Base-by-base conservation (phyloP, 2,329 filamentous ascomycete genomes). In the Monosporascus sp. region DNA sequence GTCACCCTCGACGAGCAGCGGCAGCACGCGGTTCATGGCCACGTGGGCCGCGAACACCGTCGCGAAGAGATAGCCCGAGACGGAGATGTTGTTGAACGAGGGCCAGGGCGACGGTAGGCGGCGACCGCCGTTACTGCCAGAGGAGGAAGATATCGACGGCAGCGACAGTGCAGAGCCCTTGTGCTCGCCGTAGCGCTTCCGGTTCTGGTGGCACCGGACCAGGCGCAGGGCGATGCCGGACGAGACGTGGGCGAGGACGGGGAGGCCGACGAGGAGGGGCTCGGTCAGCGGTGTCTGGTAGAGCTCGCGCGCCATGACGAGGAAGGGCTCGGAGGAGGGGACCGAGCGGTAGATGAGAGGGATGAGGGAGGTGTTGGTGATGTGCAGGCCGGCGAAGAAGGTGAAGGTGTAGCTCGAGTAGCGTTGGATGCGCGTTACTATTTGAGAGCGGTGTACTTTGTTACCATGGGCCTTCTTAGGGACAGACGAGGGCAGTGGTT, bases 351-450 rank as follows among this genome's bases (percentile, higher is more conserved):
- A 90, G 49, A 86, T 62, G 38, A 94, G 81, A 0, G 90, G 91
- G 59, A 95, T 86, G 44, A 96, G 69, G 7, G 89, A 89, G 36
- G 90, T 93, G 63, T 92, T 96, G 64, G 85, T 79, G 57, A 94
- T 76, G 73, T 96, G 91, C 53, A 94, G 78, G 31, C 83, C 77
- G 36, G 87, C 80, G 74, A 93, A 96, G 60, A 89, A 74, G 57
- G 83, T 83, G 65, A 90, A 92, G 59, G 88, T 84, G 74, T 96
- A 95, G 60, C 88, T 90, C 1, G 90, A 94, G 77, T 96, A 96
- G 69, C 85, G 87, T 70, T 97, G 94, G 37, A 94, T 78, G 48
- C 88, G 83, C 5, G 80, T 80, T 50, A 95, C 87, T 90, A 58
- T 41, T 18, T 38, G 18, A 56, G 41, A 49, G 39, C 44, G n/a